phyloP scores from a whole-genome alignment of 2,329 filamentous ascomycete genomes.

The Leptoxyphium fumago region DNA sequence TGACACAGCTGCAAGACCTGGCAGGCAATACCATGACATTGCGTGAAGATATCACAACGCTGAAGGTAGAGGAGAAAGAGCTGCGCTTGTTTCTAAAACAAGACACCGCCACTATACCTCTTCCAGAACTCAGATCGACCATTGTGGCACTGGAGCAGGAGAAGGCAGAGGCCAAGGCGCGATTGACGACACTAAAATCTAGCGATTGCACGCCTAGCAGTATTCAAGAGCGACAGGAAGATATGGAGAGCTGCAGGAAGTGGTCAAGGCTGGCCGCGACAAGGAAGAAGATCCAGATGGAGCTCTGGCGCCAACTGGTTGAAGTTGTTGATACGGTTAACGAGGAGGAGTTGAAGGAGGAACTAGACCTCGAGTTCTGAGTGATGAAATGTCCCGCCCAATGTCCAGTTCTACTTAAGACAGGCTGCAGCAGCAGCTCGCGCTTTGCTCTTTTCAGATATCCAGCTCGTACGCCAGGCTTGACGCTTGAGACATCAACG shows the following conservation, averaged over 20 bases:
- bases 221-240: conserved; percentile 31
- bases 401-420: too few species aligned
- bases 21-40: conserved; percentile 34
- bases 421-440: too few species aligned
- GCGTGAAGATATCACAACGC: conserved; percentile 27
- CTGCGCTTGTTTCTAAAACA: conserved; percentile 33
- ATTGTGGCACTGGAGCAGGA: conserved; percentile 31
- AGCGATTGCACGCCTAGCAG: conserved; percentile 32
- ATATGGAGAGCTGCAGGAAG: conserved; percentile 32
- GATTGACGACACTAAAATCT: conserved; percentile 27
- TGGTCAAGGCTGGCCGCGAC: conserved; percentile 25
- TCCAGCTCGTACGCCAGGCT: too few species aligned
- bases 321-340: conserved; percentile 34
- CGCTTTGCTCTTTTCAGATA: too few species aligned
- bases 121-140: conserved; percentile 32
- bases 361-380: conserved; percentile 12
- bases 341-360: conserved; percentile 26
- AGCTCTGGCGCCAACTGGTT: conserved; percentile 37
- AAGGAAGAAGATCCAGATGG: conserved; percentile 34
- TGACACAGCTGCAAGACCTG: conserved; percentile 35
- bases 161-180: conserved; percentile 25
- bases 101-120: conserved; percentile 35
- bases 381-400: too few species aligned
- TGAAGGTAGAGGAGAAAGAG: conserved; percentile 34
- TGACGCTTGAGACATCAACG: too few species aligned